Conservation (phyloP, 2,329 filamentous ascomycete species). For the Coniochaeta prunicola region DNA sequence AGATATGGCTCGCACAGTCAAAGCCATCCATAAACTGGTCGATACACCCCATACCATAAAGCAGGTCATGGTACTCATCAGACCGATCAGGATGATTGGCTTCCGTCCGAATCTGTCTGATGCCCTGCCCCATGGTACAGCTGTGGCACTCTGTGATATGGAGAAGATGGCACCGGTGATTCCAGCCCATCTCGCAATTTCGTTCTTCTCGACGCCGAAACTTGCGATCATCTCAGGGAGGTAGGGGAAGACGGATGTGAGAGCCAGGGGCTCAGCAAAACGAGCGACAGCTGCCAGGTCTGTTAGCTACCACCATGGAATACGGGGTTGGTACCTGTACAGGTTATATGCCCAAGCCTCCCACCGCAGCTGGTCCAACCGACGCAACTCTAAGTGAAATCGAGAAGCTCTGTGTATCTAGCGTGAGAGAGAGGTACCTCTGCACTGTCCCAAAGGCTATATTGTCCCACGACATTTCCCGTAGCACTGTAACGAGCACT, state of each 20-base stretch:
- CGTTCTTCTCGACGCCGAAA: slow-evolving; percentile 62
- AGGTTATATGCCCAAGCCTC: background rate
- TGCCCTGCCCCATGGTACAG: slow-evolving; percentile 67
- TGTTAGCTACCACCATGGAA: slow-evolving; percentile 21
- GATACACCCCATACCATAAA: slow-evolving; percentile 82
- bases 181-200: slow-evolving; percentile 77
- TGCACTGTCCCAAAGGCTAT: background rate
- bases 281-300: slow-evolving; percentile 59
- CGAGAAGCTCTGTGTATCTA: background rate
- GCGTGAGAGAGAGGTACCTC: background rate
- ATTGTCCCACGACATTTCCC: background rate
- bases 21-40: slow-evolving; percentile 70
- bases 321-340: background rate
- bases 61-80: slow-evolving; percentile 72
- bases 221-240: slow-evolving; percentile 77
- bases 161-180: slow-evolving; percentile 67
- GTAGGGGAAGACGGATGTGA: slow-evolving; percentile 65
- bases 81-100: slow-evolving; percentile 66
- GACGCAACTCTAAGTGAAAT: background rate
- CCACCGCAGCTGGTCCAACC: background rate
- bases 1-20: slow-evolving; percentile 68
- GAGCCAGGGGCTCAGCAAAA: slow-evolving; percentile 67
- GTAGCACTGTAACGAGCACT: background rate
- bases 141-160: slow-evolving; percentile 62
- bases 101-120: slow-evolving; percentile 80